A percentile compares a stretch with the other conserved stretches of the same genome.
Conservation (phyloP, 1,139 yeast species). For the Yamadazyma diospyri region DNA sequence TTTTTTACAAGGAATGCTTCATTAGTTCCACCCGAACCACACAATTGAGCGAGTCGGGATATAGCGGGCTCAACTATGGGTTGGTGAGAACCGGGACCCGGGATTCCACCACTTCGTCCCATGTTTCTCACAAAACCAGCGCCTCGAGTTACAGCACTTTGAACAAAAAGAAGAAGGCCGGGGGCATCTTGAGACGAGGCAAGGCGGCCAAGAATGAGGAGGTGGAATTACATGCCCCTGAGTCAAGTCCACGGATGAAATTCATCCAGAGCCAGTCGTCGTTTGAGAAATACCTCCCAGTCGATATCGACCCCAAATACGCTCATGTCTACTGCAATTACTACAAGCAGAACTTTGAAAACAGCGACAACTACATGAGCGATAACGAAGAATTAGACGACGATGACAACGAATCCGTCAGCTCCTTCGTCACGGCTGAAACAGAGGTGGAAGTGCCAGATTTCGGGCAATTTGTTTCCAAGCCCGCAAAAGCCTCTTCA, state of each 20-base stretch:
- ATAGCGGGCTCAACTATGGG: slow-evolving; percentile 16
- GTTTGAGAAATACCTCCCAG: slow-evolving; percentile 25
- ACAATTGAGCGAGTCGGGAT: slow-evolving; percentile 19
- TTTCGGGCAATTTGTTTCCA: slow-evolving; percentile 13
- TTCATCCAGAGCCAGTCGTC: slow-evolving; percentile 31
- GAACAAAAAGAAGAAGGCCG: slow-evolving; percentile 18
- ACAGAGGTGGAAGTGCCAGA: slow-evolving; percentile 28
- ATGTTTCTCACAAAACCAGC: slow-evolving; percentile 23
- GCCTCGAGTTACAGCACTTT: slow-evolving; percentile 16
- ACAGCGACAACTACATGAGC: slow-evolving; percentile 22
- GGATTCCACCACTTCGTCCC: slow-evolving; percentile 26
- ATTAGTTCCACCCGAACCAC: slow-evolving; percentile 28
- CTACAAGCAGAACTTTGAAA: slow-evolving; percentile 23
- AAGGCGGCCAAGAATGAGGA: slow-evolving; percentile 12
- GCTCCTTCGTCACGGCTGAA: slow-evolving; percentile 37
- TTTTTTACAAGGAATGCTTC: slow-evolving; percentile 30
- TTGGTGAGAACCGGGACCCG: slow-evolving; percentile 27
- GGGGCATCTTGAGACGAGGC: slow-evolving; percentile 18
- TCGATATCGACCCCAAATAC: slow-evolving; percentile 23
- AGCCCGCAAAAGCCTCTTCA: slow-evolving; percentile 1
- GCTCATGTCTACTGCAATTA: slow-evolving; percentile 22
- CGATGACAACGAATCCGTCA: slow-evolving; percentile 25
- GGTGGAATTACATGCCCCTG: slow-evolving; percentile 17
- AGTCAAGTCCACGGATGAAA: slow-evolving; percentile 24
- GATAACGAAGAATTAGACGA: slow-evolving; percentile 18